Evolutionary conservation across 2,329 filamentous ascomycete genomes (phyloP).

Genomic region (Fusarium buxicola): DNA sequence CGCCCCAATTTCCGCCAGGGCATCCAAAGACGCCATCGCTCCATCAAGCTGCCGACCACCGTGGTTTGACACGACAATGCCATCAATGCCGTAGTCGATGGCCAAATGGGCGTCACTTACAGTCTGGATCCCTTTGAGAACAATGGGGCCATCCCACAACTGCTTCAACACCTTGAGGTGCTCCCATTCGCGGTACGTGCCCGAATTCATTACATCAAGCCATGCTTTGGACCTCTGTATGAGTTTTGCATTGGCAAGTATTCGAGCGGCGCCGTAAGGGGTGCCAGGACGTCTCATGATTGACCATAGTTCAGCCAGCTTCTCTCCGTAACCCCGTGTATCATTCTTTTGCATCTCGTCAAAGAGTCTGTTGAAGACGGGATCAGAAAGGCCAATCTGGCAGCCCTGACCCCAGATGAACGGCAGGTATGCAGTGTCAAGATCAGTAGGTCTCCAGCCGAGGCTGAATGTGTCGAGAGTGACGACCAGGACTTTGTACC

Average conservation of each 20-base stretch:
- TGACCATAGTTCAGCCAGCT: slow-evolving; percentile 32
- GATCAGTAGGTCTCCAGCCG: slow-evolving; percentile 75
- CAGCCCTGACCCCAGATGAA: slow-evolving; percentile 70
- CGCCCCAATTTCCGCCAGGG: slow-evolving; percentile 62
- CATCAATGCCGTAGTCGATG: slow-evolving; percentile 52
- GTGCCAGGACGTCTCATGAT: slow-evolving; percentile 39
- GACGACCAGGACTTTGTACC: slow-evolving; percentile 75
- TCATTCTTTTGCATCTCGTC: slow-evolving; percentile 37
- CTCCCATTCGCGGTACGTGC: slow-evolving; percentile 68
- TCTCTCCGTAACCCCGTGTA: slow-evolving; percentile 16
- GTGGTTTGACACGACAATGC: slow-evolving; percentile 57
- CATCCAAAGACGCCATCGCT: slow-evolving; percentile 63
- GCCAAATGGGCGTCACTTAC: slow-evolving; percentile 56
- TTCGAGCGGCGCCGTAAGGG: slow-evolving; percentile 36
- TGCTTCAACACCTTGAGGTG: slow-evolving; percentile 68
- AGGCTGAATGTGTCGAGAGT: slow-evolving; percentile 79
- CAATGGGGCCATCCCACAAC: slow-evolving; percentile 67
- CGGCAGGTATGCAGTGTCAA: slow-evolving; percentile 71
- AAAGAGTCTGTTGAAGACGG: slow-evolving; percentile 62
- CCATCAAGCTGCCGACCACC: slow-evolving; percentile 58
- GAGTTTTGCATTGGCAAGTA: slow-evolving; percentile 23
- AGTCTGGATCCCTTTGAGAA: slow-evolving; percentile 56
- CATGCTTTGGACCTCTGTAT: slow-evolving; percentile 39
- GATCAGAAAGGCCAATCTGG: slow-evolving; percentile 73
- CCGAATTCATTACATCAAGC: slow-evolving; percentile 46